Evolutionary conservation across 306 rosid genomes (phyloP), one percentile per base, ranked within the genome.

Genomic region (Lablab purpureus): DNA sequence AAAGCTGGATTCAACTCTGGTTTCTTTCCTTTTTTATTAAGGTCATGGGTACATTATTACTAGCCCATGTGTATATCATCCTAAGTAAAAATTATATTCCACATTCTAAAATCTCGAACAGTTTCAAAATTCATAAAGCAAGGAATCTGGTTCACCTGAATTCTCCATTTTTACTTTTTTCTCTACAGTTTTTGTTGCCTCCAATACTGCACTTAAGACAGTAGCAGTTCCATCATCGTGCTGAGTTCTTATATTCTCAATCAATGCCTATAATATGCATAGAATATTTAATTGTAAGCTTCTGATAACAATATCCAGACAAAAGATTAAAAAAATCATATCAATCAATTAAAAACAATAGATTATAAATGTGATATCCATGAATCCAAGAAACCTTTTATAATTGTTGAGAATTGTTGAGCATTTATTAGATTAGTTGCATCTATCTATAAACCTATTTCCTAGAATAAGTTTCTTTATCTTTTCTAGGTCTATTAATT

Each of bases 181-280:
- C 81, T 91, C 97, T 14, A n/a, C 69, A 81, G 77, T 82, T 89
- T 89, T 84, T 71, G 91, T 87, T 81, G 90, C 93, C 79, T 88
- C 87, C 77, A 92, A 79, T 75, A 88, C 63, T 77, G 99, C 97
- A 78, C 79, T 71, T 82, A 95, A 74, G 84, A 90, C 88, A 64
- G 75, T 85, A 51, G 90, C 97, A 84, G 90, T 87, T 78, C 87
- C 97, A 14, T 91, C 95, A 83, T 95, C 80, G 86, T 77, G 22
- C 86, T 68, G 78, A 64, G 87, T 37, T 90, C 91, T 93, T 85
- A 90, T 97, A 81, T 83, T 89, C 83, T 90, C 98, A 72, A 86
- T 22, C 87, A 94, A 87, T 73, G 79, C 91, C 99, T 95, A 84
- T 50, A 75, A 74, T 55, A 79, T 41, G 52, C 74, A 67, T 55